Evolutionary conservation across 2,329 filamentous ascomycete species (phyloP).

Genomic region (Fusarium torulosum): DNA sequence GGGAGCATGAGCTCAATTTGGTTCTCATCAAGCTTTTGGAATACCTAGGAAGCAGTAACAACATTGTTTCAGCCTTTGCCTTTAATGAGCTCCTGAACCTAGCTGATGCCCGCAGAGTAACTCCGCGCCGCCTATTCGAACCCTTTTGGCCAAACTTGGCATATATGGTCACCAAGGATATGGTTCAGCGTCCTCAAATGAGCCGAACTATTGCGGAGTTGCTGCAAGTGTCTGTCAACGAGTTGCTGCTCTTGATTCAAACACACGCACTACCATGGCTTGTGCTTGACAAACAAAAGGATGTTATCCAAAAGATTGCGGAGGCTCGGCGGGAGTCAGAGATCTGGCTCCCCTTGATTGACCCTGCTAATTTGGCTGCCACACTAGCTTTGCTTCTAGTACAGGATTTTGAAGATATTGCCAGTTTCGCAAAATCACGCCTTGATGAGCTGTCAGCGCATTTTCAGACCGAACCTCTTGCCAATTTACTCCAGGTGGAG

Average conservation of each 20-base stretch:
- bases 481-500: constrained; percentile 78
- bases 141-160: constrained; percentile 92
- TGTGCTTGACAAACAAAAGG: constrained; percentile 80
- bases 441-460: constrained; percentile 76
- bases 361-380: constrained; percentile 67
- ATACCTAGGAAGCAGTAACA: constrained; percentile 86
- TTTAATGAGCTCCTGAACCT: constrained; percentile 85
- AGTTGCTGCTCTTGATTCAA: constrained; percentile 82
- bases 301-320: constrained; percentile 85
- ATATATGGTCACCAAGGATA: constrained; percentile 83
- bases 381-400: constrained; percentile 71
- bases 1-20: constrained; percentile 87
- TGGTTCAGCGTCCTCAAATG: constrained; percentile 84
- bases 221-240: constrained; percentile 78
- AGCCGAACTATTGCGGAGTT: constrained; percentile 84
- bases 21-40: constrained; percentile 86
- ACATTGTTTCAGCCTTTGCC: constrained; percentile 81
- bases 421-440: constrained; percentile 75
- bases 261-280: constrained; percentile 87
- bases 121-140: constrained; percentile 77
- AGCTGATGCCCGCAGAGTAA: constrained; percentile 72
- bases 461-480: constrained; percentile 75
- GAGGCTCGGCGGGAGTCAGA: constrained; percentile 79
- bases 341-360: constrained; percentile 66
- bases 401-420: constrained; percentile 68